Evolutionary conservation across 2,329 filamentous ascomycete species (phyloP).

Genomic region (Allantophomopsis lycopodina): DNA sequence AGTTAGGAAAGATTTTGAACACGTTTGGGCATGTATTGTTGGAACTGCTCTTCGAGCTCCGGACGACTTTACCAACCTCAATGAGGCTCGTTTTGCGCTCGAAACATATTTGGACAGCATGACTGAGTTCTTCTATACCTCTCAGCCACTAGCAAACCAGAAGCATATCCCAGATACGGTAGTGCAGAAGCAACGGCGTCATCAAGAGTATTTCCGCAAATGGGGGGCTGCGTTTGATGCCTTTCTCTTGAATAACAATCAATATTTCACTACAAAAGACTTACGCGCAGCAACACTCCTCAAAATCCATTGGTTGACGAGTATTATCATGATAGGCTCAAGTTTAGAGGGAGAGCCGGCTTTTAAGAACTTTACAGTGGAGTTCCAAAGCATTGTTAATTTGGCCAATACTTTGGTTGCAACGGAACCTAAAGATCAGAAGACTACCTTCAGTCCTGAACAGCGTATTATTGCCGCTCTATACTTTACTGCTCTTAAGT

Average conservation of each 20-base stretch:
- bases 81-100: constrained; percentile 10
- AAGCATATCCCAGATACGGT: no score
- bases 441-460: constrained; percentile 14
- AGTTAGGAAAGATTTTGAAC: no score
- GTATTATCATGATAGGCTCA: constrained; percentile 9
- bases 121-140: constrained; percentile 5
- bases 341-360: neutral
- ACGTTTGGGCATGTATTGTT: no score
- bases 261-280: constrained; percentile 9
- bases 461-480: constrained; percentile 15
- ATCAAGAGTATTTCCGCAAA: constrained; percentile 1
- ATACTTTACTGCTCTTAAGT: constrained; percentile 13
- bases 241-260: constrained; percentile 11
- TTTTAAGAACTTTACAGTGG: neutral
- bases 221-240: constrained; percentile 14
- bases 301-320: constrained; percentile 13
- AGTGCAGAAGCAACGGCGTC: no score
- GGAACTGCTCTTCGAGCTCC: constrained; percentile 2
- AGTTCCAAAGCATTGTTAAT: constrained; percentile 7
- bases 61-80: constrained; percentile 8
- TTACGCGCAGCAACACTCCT: constrained; percentile 15
- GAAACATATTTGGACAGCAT: constrained; percentile 10
- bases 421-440: constrained; percentile 10
- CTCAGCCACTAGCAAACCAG: no score
- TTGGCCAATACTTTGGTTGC: constrained; percentile 11